These are phyloP conservation scores for Ganoderma boninense DNA, from an alignment of 1,284 basidiomycete genomes.

Conservation along the genomic window DNA sequence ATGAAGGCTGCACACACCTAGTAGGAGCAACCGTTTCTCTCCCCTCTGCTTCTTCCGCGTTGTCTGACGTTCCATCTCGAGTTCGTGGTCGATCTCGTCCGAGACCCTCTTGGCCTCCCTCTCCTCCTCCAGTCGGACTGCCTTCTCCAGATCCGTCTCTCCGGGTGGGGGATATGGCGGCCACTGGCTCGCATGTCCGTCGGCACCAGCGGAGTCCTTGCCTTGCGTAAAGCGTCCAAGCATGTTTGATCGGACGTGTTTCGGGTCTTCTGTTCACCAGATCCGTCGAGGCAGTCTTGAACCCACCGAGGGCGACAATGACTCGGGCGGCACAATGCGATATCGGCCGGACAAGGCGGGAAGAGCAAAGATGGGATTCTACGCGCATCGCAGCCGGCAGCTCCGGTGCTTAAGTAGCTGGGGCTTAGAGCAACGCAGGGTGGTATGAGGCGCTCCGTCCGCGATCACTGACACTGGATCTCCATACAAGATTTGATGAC, in stretches of 20 bases:
- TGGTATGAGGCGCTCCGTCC: background rate
- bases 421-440: background rate
- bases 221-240: constrained; percentile 6
- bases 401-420: background rate
- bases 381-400: too few relatives aligned
- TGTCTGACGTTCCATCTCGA: constrained; percentile 54
- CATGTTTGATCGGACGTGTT: constrained; percentile 1
- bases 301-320: background rate
- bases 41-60: constrained; percentile 45
- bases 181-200: constrained; percentile 23
- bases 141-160: constrained; percentile 37
- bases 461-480: constrained; percentile 17
- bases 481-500: constrained; percentile 17
- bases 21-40: constrained; percentile 58
- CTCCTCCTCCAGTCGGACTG: constrained; percentile 52
- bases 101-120: constrained; percentile 60
- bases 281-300: background rate
- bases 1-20: constrained; percentile 51
- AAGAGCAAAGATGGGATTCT: background rate
- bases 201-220: constrained; percentile 6
- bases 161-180: constrained; percentile 36
- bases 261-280: background rate
- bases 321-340: background rate
- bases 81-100: constrained; percentile 60
- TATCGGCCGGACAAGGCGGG: background rate